A percentile compares a stretch with the other conserved stretches of the same genome.
These are phyloP conservation scores for Nigrospora oryzae DNA, from an alignment of 2,329 filamentous ascomycete species.

Conservation along the genomic window DNA sequence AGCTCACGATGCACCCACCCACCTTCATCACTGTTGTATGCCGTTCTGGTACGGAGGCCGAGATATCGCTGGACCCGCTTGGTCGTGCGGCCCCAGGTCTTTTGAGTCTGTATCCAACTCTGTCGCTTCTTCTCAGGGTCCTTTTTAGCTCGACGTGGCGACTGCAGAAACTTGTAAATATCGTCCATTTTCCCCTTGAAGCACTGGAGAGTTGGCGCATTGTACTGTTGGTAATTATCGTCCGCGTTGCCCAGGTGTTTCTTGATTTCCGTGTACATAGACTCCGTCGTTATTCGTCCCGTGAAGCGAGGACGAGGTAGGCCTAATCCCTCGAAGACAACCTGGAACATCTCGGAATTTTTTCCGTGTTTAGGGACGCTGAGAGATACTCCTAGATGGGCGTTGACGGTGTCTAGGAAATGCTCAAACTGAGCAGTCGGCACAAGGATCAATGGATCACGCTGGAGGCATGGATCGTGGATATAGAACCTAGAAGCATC, in stretches of 20 bases:
- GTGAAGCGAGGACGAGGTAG: slow-evolving; percentile 62
- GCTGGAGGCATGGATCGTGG: slow-evolving; percentile 1
- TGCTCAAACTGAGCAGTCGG: slow-evolving; percentile 55
- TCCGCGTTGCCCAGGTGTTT: slow-evolving; percentile 24
- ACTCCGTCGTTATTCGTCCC: slow-evolving; percentile 41
- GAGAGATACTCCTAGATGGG: slow-evolving; percentile 42
- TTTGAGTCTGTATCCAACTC: slow-evolving; percentile 39
- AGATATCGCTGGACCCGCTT: slow-evolving; percentile 63
- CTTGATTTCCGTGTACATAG: slow-evolving; percentile 21
- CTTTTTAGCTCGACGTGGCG: slow-evolving; percentile 27
- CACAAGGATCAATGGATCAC: slow-evolving; percentile 56
- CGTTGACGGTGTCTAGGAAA: slow-evolving; percentile 59
- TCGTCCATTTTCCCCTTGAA: slow-evolving; percentile 48
- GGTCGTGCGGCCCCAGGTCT: slow-evolving; percentile 44
- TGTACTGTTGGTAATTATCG: slow-evolving; percentile 25
- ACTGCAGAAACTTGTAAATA: slow-evolving; percentile 39
- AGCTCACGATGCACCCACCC: slow-evolving; percentile 1
- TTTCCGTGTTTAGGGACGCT: slow-evolving; percentile 43
- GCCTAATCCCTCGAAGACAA: slow-evolving; percentile 52
- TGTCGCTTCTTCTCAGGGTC: slow-evolving; percentile 34
- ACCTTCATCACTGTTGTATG: slow-evolving; percentile 2
- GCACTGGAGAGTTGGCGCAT: slow-evolving; percentile 27
- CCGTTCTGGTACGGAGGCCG: slow-evolving; percentile 41
- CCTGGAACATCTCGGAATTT: slow-evolving; percentile 45
- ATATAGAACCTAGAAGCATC: slow-evolving; percentile 51